phyloP scores from a whole-genome alignment of 2,329 filamentous ascomycete genomes.

The Fonsecaea pugnacius region DNA sequence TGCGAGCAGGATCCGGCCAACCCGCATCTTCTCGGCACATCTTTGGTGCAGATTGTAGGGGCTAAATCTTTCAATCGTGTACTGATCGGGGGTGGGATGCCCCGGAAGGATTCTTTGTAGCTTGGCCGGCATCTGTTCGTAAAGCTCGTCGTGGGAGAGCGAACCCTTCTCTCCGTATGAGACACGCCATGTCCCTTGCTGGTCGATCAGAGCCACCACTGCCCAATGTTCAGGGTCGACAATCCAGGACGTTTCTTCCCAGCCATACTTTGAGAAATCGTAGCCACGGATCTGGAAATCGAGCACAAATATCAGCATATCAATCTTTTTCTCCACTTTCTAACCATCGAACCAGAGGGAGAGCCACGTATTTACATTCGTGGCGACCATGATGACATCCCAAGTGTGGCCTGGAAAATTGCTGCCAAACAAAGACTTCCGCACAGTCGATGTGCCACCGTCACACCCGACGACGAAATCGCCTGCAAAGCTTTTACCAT shows the following conservation, averaged over 20 bases:
- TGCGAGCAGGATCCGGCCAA: constrained; percentile 61
- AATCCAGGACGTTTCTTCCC: constrained; percentile 51
- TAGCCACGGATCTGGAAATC: constrained; percentile 1
- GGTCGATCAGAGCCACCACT: constrained; percentile 63
- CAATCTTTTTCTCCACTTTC: neutral
- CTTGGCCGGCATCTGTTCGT: constrained; percentile 57
- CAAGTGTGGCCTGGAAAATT: constrained; percentile 24
- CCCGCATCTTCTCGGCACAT: constrained; percentile 60
- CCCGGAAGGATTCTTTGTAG: constrained; percentile 64
- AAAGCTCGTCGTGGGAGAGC: constrained; percentile 58
- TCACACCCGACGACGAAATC: constrained; percentile 52
- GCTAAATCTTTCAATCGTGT: constrained; percentile 60
- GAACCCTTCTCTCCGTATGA: constrained; percentile 64
- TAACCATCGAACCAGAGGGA: neutral
- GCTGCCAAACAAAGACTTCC: constrained; percentile 37
- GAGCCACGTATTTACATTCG: constrained; percentile 19
- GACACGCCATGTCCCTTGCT: constrained; percentile 63
- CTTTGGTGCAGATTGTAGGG: constrained; percentile 67
- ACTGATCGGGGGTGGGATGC: constrained; percentile 61
- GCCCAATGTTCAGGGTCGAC: constrained; percentile 65
- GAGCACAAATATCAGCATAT: neutral
- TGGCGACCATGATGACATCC: constrained; percentile 18
- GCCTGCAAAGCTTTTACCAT: constrained; percentile 31
- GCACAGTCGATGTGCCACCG: constrained; percentile 47
- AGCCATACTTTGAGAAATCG: constrained; percentile 27